Base-by-base conservation (phyloP, 805 yeast genomes). In the Komagataella populi region DNA sequence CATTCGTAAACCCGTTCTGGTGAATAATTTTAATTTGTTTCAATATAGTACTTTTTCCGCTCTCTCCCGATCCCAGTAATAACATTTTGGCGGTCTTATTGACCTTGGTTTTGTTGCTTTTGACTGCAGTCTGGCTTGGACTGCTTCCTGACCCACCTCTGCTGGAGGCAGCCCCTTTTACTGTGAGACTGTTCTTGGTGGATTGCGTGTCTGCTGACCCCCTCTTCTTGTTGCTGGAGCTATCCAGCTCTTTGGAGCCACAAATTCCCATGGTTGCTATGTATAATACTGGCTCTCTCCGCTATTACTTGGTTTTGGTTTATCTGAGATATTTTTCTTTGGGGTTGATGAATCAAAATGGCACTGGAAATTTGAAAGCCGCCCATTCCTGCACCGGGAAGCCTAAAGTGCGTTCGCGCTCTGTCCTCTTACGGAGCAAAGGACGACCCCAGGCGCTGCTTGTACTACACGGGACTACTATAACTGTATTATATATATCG, bases 31-130 rank as follows among this genome's bases (percentile, higher is more conserved):
- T 84, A 80, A 86, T 86, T 64, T 85, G 95, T 63, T 84, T 86
- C 50, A 86, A 77, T 50, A 85, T 80, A 16, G 95, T 85, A 6
- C 89, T 81, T 61, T 85, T 86, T 4, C 95, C 95, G 55, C 83
- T 74, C 61, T 85, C 95, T 14, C 98, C 99, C 0, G 96, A 85
- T 4, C 99, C 93, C 49, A 85, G 67, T 39, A 90, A 70, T 44
- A 90, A 70, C 48, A 90, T 81, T 63, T 89, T 89, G 12, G 39
- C 39, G 39, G 39, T 30, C 39, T 30, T 30, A 30, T 10, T 30
- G 14, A 30, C 39, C 54, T 64, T 67, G 14, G 57, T 48, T 48
- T 55, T 60, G 23, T 45, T 51, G 12, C 50, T 52, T 14, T 10
- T 39, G 22, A 6, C 20, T 44, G n/a, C 17, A 6, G 49, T n/a